Base-by-base conservation (phyloP, 441 rosid species). In the Isatis lusitanica region DNA sequence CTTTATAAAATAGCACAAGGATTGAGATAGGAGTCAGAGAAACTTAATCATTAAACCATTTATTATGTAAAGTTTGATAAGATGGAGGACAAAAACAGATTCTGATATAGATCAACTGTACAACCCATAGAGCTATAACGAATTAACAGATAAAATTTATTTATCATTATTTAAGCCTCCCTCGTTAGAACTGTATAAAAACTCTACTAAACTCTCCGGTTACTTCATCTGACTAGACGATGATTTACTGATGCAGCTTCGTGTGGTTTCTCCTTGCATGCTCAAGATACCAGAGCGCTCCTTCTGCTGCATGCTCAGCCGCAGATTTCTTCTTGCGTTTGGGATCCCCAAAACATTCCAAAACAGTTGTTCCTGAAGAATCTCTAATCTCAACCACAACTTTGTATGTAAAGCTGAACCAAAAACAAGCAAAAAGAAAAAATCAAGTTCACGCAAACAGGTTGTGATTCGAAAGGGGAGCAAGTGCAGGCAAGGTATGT, bases 261-360 rank as follows among this genome's bases (percentile, higher is more conserved):
- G 3, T 43, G 44, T 68, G 74, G 26, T 68, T 53, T 75, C 1
- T 5, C 51, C 1, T 87, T 46, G 12, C 36, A 51, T 75, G 79
- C 3, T 78, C 70, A 71, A 88, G 74, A 75, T 78, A 90, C 96
- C 96, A 90, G 16, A 88, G 61, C 2, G 89, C 90, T 40, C 82
- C 96, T 80, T 86, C 88, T 1, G 93, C 88, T 42, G 96, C 93
- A 74, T 83, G 82, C 68, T 86, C 90, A 36, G 89, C 91, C n/a
- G 93, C 90, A 33, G 64, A 47, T 76, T 84, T 90, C 82, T 88
- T 86, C 6, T 42, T 83, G 6, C 74, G 5, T 51, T 52, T 82
- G 44, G 89, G 85, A 9, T 59, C 78, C 13, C 91, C 75, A 66
- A 75, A 83, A 74, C 91, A 80, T 68, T 88, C 90, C 67, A 88